These are phyloP conservation scores for Breviolum minutum DNA, from an alignment of 73 alveolate species.

Conservation along the genomic window DNA sequence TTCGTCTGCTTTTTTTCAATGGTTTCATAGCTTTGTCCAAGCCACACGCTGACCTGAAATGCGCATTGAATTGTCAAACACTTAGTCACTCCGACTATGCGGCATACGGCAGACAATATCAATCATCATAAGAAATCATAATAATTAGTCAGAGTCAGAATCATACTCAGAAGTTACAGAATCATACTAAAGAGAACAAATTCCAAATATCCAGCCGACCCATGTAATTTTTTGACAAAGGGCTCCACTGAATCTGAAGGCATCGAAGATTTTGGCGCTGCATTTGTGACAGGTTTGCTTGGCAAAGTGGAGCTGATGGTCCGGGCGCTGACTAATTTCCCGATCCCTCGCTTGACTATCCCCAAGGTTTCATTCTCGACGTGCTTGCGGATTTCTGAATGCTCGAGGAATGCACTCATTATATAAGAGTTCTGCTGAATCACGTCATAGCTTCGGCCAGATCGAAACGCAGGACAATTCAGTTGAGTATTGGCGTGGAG, in stretches of 20 bases:
- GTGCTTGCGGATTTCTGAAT: background rate
- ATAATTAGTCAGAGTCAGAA: background rate
- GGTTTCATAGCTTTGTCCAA: background rate
- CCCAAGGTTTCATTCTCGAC: constrained; percentile 5
- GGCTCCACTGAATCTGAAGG: no score
- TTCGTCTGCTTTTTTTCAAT: background rate
- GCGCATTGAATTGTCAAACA: background rate
- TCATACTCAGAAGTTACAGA: background rate
- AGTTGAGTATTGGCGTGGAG: background rate
- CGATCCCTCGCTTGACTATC: background rate
- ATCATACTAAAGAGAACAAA: background rate
- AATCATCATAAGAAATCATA: background rate
- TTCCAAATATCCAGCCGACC: background rate
- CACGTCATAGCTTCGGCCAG: background rate
- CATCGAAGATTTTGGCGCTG: background rate
- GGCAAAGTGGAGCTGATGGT: background rate
- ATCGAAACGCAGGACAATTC: background rate
- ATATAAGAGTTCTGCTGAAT: background rate
- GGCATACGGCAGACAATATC: background rate
- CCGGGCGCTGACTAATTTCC: background rate
- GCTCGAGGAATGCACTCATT: background rate
- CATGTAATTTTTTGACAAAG: background rate
- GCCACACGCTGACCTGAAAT: background rate
- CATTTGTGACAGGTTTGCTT: background rate
- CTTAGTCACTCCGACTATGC: background rate